Evolutionary conservation across 768 basidiomycete genomes (phyloP).

Genomic region (Pleurotus platypus): DNA sequence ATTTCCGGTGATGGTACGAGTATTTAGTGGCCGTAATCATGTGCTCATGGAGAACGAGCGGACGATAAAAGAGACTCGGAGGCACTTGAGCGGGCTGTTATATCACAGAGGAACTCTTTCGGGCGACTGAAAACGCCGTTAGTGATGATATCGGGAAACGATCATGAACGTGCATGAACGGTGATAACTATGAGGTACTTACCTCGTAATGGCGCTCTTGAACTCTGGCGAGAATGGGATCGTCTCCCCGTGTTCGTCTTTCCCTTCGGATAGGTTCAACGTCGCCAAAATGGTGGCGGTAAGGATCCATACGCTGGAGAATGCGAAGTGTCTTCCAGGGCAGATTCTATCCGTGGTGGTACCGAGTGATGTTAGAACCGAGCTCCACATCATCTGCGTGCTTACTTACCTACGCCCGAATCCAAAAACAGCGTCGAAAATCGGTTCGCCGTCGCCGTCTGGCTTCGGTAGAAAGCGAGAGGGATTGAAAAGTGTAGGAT

Average conservation of each 20-base stretch:
- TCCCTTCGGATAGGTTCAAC: conserved; percentile 37
- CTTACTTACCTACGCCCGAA: conserved; percentile 48
- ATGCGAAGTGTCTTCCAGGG: conserved; percentile 51
- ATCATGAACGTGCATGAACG: too few species aligned
- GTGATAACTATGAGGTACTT: too few species aligned
- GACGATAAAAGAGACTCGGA: too few species aligned
- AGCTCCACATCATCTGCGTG: conserved; percentile 3
- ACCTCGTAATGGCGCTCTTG: not conserved
- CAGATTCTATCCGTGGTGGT: conserved; percentile 33
- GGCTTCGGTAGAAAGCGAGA: conserved; percentile 39
- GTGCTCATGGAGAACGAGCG: too few species aligned
- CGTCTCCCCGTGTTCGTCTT: conserved; percentile 38
- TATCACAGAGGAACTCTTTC: too few species aligned
- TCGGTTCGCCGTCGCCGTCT: conserved; percentile 37
- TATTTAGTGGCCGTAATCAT: too few species aligned
- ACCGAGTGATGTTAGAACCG: not conserved
- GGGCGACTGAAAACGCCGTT: too few species aligned
- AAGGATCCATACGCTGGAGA: conserved; percentile 41
- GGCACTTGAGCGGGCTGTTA: too few species aligned
- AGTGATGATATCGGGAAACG: too few species aligned
- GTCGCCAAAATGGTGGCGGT: conserved; percentile 39
- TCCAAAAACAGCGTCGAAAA: conserved; percentile 40
- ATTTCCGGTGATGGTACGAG: too few species aligned
- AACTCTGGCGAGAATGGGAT: conserved; percentile 11
- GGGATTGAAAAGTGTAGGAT: conserved; percentile 41